Evolutionary conservation across 148 eudicot species (phyloP).

Genomic region (Rhododendron ferrugineum): DNA sequence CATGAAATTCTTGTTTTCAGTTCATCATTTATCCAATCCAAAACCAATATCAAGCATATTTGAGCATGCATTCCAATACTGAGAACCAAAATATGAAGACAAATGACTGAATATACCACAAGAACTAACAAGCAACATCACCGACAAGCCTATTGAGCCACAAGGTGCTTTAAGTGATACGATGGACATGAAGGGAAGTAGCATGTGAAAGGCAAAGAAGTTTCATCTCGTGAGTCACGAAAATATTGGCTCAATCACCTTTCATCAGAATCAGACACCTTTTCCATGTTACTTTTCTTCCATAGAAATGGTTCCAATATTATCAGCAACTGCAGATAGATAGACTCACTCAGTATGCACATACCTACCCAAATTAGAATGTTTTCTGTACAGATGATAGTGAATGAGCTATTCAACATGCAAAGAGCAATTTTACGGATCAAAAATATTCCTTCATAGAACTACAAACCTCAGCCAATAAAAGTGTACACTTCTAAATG

Average conservation of each 20-base stretch:
- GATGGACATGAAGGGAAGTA: neutral
- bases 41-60: neutral
- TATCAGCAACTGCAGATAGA: slow-evolving; percentile 54
- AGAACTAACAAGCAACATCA: slow-evolving; percentile 6
- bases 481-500: too few species aligned
- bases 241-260: slow-evolving; percentile 40
- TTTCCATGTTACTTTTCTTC: slow-evolving; percentile 39
- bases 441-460: neutral
- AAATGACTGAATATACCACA: neutral
- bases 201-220: slow-evolving; percentile 4
- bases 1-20: neutral
- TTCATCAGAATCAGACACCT: slow-evolving; percentile 47
- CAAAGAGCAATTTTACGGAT: neutral
- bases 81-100: neutral
- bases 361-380: neutral
- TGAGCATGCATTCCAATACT: neutral
- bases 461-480: neutral
- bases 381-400: neutral
- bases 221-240: neutral
- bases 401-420: neutral
- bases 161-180: neutral
- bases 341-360: slow-evolving; percentile 3
- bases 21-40: neutral
- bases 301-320: slow-evolving; percentile 76
- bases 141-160: neutral